Evolutionary conservation across 208 protist genomes (phyloP), one percentile per base, ranked within the genome.

Genomic region (Phytomonas francai): DNA sequence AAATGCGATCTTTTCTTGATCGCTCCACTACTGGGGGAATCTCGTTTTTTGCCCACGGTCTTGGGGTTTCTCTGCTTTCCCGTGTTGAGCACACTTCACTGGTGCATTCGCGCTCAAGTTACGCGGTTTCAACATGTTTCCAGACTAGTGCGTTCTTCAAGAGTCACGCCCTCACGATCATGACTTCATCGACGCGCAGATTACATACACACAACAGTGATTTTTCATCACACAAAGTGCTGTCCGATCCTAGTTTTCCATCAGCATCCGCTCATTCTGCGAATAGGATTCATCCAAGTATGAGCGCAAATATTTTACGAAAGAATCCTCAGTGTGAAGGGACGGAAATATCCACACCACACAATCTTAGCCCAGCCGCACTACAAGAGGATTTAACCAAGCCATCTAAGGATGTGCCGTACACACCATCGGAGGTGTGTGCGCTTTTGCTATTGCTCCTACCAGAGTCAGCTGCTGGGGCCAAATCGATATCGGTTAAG

Each of bases 351-450:
- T 25, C 5, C 19, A 22, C 45, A 25, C 22, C 19, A 5, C 16
- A 54, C 22, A 4, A 3, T 12, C 22, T 19, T 54, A 22, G 45
- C 22, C 6, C 16, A 54, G 8, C 19, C 25, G 19, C 45, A 1
- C 19, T 7, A 2, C 39, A 54, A 25, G 22, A 19, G 45, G 19
- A 22, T 22, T 6, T 0, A 22, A 25, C 22, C 19, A 16, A 54
- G 6, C 2, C 11, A 54, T 54, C 45, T 25, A 63, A 66, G 59
- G 70, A 32, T 67, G 29, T 22, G 11, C 19, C 61, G n/a, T 91
- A 85, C 65, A 79, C 76, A 12, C 80, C 77, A 33, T 88, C 78
- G 75, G 85, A 91, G 65, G 74, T 91, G 31, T 68, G 78, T 14
- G 82, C 75, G 32, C 32, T 91, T 16, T 67, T 90, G 27, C 68